Base-by-base conservation (phyloP, 1,284 basidiomycete species). In the Puccinia novopanici region DNA sequence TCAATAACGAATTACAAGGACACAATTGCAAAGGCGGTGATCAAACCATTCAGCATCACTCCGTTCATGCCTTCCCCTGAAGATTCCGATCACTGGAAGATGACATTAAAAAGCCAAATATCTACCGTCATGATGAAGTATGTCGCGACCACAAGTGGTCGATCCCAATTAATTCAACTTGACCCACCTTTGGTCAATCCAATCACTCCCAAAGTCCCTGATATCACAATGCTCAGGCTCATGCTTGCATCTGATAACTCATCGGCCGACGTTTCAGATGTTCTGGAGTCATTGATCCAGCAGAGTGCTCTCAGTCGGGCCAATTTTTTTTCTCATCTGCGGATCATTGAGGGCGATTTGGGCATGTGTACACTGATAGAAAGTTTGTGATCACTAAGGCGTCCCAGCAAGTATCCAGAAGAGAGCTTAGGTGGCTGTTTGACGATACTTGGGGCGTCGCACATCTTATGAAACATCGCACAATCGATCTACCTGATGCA, bases 241-340 rank as follows among this genome's bases (percentile, higher is more conserved):
- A 75, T 75, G 73, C 24, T 63, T 37, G 73, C 73, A 45, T 75
- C 57, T 8, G 73, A 75, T 17, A 59, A 63, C 34, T 61, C 55
- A 3, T 4, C 57, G 8, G 40, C 42, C 2, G 40, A 57, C 2
- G 57, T 75, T 37, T 30, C n/a, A 15, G 50, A 73, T 12, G 55
- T 73, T 12, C 34, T 73, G 1, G 52, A 55, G 30, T 34, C 40
- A 1, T 24, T 73, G 22, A 9, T 54, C 9, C 48, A 9, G 2
- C 71, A 73, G 27, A 73, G 24, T 2, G 24, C n/a, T 0, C 48
- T 57, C 9, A 27, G 24, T 1, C 0, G 22, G 17, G n/a, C 54
- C 12, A 24, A 73, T 12, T 61, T 61, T 48, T 75, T 61, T 48
- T 45, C n/a, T 27, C 15, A 27, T 2, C 73, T 75, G 8, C 55